Percentiles rank a stretch among this genome's conserved stretches.
These are phyloP conservation scores for Bruguiera parviflora DNA, from an alignment of 345 rosid species.

Conservation along the genomic window DNA sequence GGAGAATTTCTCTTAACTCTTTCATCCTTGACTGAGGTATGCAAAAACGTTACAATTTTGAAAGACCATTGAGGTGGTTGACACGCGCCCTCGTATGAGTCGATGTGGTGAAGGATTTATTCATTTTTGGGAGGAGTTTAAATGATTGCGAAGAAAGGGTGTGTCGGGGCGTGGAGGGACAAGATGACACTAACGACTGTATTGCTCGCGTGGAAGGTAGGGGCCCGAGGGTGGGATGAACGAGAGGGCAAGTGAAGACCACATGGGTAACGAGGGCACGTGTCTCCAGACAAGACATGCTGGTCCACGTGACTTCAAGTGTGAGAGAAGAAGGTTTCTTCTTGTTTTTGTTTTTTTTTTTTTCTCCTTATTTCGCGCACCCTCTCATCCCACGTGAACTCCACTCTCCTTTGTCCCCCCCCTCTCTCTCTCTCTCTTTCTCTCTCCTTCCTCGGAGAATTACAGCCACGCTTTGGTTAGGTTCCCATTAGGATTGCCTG, in stretches of 20 bases:
- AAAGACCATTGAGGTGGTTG: neutral
- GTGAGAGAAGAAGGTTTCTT: constrained; percentile 5
- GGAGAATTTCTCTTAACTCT: too few relatives aligned
- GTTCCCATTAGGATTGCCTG: neutral
- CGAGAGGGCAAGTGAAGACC: too few relatives aligned
- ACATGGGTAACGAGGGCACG: constrained; percentile 30
- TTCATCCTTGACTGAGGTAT: too few relatives aligned
- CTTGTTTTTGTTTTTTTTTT: constrained; percentile 8
- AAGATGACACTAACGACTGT: constrained; percentile 41
- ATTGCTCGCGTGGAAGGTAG: constrained; percentile 1
- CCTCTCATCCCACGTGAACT: constrained; percentile 44
- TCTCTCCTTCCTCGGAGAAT: too few relatives aligned
- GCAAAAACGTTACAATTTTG: too few relatives aligned
- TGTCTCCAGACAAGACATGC: constrained; percentile 50
- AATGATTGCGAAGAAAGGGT: constrained; percentile 44
- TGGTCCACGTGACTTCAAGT: constrained; percentile 53
- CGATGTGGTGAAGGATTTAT: too few relatives aligned
- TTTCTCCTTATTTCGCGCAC: too few relatives aligned
- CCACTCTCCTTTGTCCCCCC: constrained; percentile 46
- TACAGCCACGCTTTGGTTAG: too few relatives aligned
- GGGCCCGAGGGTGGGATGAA: neutral
- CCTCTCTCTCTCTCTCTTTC: too few relatives aligned
- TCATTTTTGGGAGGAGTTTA: constrained; percentile 13
- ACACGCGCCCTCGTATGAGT: neutral
- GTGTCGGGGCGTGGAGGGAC: constrained; percentile 47